Evolutionary conservation across 192 early-diverging fungal species (phyloP), one percentile per base, ranked within the genome.

Genomic region (Coemansia sp.): DNA sequence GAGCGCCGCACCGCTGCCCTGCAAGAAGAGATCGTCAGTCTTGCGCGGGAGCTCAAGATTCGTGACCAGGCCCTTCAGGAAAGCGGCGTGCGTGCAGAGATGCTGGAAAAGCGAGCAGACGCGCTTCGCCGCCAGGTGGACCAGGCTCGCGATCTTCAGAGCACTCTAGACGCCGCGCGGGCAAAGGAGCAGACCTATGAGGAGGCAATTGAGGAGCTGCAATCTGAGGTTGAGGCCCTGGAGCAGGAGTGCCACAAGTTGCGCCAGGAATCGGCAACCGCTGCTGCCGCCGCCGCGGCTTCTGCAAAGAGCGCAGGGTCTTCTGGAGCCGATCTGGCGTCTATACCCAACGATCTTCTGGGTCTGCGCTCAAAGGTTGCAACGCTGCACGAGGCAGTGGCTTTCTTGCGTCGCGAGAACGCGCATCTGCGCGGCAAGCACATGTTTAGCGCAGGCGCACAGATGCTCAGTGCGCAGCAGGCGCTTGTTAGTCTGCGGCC

Each of bases 1-100:
- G 85, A 93, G 64, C 85, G 85, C 25, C 86, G 91, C 71, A 81
- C 90, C 13, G 87, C 90, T 60, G 82, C 86, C 28, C 82, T 89
- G 36, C 85, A 84, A 53, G 90, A 89, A 14, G 92, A 98, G 55
- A 87, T 95, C 30, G 59, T 88, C 49, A 87, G 86, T 34, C 78
- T 98, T 6, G 85, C 91, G 36, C 88, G 88, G 39, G 91, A 93
- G 52, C 71, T 88, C 19, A 92, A 91, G 46, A 25, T 85, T 58
- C 95, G 91, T 83, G 93, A 97, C 60, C 86, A 94, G 83, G 56
- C 76, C 11, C 62, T 93, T 34, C 89, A 91, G 69, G 93, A 97
- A 71, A 72, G 69, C 16, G 62, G 68, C 28, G 84, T 94, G 54
- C 89, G 88, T 69, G 84, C 92, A 4, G 89, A 91, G 47, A 68